A percentile compares a stretch with the other conserved stretches of the same genome.
These are phyloP conservation scores for Glycine tomentella DNA, from an alignment of 306 rosid species.

Conservation along the genomic window DNA sequence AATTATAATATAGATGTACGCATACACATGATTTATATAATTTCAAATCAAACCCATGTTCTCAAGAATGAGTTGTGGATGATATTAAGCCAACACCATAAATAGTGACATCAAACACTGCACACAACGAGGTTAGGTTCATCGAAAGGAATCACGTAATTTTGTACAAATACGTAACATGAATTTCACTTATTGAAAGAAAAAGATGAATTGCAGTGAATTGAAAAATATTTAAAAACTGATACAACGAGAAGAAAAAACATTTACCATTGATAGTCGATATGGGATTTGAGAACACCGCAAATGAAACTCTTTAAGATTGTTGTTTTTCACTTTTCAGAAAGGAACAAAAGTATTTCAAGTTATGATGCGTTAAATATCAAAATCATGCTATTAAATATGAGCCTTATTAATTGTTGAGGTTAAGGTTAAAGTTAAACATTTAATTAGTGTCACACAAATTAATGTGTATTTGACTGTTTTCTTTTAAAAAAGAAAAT, in stretches of 20 bases:
- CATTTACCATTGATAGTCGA: conserved; percentile 41
- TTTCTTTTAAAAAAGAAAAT: too few relatives aligned
- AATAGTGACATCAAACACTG: conserved; percentile 5
- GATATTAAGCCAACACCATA: too few relatives aligned
- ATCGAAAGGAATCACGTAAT: too few relatives aligned
- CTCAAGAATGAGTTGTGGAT: not conserved
- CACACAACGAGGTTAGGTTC: too few relatives aligned
- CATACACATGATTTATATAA: conserved; percentile 8
- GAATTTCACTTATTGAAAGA: too few relatives aligned
- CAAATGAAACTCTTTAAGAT: not conserved
- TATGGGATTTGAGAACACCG: not conserved
- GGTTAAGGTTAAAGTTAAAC: not conserved
- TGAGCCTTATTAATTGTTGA: not conserved
- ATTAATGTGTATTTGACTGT: too few relatives aligned
- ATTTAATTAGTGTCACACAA: too few relatives aligned
- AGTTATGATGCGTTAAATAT: conserved; percentile 7
- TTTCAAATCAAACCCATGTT: conserved; percentile 30
- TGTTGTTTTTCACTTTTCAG: not conserved
- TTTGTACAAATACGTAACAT: too few relatives aligned
- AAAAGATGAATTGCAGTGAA: too few relatives aligned
- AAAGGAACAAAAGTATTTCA: conserved; percentile 7
- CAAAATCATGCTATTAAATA: not conserved
- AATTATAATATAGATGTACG: not conserved
- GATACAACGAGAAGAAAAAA: not conserved
- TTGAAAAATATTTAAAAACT: too few relatives aligned